These are phyloP conservation scores for Eucalyptus pauciflora DNA, from an alignment of 345 rosid species.

Conservation along the genomic window DNA sequence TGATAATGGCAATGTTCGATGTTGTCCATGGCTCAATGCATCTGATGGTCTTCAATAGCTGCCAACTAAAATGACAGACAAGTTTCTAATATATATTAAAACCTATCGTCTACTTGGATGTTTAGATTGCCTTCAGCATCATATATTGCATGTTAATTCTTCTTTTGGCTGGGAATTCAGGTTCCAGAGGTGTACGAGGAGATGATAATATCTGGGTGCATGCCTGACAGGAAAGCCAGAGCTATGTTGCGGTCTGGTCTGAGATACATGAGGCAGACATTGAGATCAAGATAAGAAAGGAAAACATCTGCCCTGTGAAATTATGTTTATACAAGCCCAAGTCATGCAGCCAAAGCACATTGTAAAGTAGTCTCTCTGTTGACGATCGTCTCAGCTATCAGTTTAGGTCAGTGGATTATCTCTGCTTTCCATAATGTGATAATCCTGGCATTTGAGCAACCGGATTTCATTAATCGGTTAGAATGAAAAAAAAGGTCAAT, in stretches of 20 bases:
- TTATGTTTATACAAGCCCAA: neutral
- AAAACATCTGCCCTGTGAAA: neutral
- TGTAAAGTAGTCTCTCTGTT: neutral
- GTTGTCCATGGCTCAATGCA: neutral
- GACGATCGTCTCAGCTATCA: neutral
- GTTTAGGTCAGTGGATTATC: neutral
- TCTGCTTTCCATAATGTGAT: neutral
- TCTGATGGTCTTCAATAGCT: neutral
- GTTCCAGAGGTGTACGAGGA: constrained; percentile 89
- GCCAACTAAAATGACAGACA: neutral
- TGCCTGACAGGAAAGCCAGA: constrained; percentile 88
- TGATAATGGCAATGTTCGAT: neutral
- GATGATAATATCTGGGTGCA: constrained; percentile 81
- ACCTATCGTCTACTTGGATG: neutral
- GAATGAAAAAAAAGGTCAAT: neutral
- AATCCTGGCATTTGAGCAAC: neutral
- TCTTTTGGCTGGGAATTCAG: constrained; percentile 21
- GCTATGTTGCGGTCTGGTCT: constrained; percentile 94
- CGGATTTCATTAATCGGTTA: neutral
- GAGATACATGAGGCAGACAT: constrained; percentile 73
- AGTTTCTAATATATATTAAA: neutral
- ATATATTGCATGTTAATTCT: neutral
- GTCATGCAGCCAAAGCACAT: neutral
- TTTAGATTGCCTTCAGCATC: neutral
- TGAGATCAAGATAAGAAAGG: constrained; percentile 6